phyloP scores from a whole-genome alignment of 2,329 filamentous ascomycete genomes.

The Raffaelea arxii region DNA sequence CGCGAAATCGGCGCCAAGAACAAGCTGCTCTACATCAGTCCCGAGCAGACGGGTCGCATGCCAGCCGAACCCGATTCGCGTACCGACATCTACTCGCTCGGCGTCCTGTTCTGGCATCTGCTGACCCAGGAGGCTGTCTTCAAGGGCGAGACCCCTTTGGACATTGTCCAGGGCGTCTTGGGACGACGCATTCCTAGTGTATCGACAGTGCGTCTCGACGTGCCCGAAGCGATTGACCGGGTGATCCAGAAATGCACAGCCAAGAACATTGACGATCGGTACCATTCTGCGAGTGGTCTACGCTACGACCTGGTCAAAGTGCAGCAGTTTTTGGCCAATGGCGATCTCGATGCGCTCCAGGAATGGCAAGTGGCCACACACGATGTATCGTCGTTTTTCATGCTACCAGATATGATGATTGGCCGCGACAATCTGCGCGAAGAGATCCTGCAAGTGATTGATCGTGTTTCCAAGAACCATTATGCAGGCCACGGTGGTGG shows the following conservation, averaged over 20 bases:
- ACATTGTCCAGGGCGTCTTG: constrained; percentile 85
- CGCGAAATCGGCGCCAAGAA: constrained; percentile 78
- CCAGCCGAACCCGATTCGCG: constrained; percentile 84
- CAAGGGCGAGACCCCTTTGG: constrained; percentile 68
- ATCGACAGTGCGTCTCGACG: constrained; percentile 66
- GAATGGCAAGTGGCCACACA: constrained; percentile 70
- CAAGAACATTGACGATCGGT: constrained; percentile 78
- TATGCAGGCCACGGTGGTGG: constrained; percentile 31
- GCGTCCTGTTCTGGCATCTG: constrained; percentile 80
- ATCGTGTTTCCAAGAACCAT: constrained; percentile 63
- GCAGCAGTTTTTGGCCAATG: constrained; percentile 63
- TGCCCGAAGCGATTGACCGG: constrained; percentile 71
- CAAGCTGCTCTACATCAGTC: constrained; percentile 85
- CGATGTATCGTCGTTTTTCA: constrained; percentile 88
- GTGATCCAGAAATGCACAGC: constrained; percentile 90
- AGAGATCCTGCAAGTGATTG: constrained; percentile 63
- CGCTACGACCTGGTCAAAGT: constrained; percentile 71
- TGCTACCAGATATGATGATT: constrained; percentile 71
- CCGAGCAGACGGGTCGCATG: constrained; percentile 89
- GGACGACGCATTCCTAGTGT: constrained; percentile 68
- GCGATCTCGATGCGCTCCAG: constrained; percentile 60
- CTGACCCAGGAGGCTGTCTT: constrained; percentile 74
- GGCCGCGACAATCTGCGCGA: constrained; percentile 66
- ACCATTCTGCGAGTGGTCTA: constrained; percentile 79
- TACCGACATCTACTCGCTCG: constrained; percentile 89